phyloP scores from a whole-genome alignment of 139 green algal species.

The Zygnema circumcarinatum region DNA sequence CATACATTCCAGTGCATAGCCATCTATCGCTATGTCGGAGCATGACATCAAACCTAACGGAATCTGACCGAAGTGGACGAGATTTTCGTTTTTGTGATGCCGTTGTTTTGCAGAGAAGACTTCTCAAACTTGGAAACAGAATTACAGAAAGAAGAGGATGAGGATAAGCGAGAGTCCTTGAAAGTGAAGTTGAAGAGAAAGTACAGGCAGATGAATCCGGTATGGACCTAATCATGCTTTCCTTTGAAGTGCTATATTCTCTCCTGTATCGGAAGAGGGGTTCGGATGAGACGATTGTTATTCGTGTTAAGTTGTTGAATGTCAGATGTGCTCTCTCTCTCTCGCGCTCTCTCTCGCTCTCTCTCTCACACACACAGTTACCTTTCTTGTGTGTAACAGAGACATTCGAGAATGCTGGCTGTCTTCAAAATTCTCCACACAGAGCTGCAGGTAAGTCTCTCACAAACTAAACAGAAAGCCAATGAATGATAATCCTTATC shows the following conservation, averaged over 20 bases:
- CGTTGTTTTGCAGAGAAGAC: not conserved
- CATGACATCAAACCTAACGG: not conserved
- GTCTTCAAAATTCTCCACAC: not conserved
- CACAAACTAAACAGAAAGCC: too few relatives aligned
- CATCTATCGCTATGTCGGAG: not conserved
- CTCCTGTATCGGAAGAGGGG: not conserved
- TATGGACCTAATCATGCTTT: not conserved
- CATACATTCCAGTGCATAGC: not conserved
- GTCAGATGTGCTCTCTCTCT: not conserved
- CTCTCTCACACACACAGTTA: too few relatives aligned
- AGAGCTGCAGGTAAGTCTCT: not conserved
- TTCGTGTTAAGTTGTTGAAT: not conserved
- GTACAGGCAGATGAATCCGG: not conserved
- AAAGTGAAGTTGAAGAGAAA: not conserved
- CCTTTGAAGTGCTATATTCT: not conserved
- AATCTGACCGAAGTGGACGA: not conserved
- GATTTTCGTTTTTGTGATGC: not conserved
- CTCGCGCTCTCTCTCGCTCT: too few relatives aligned
- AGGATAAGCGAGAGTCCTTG: not conserved
- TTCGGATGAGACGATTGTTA: not conserved
- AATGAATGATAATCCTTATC: too few relatives aligned
- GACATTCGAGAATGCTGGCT: not conserved
- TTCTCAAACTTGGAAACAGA: not conserved
- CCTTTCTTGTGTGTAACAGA: too few relatives aligned
- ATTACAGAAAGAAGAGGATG: not conserved